Percentiles rank a stretch among this genome's conserved stretches.
Conservation (phyloP, 768 basidiomycete species). For the Fomitopsis serialis region DNA sequence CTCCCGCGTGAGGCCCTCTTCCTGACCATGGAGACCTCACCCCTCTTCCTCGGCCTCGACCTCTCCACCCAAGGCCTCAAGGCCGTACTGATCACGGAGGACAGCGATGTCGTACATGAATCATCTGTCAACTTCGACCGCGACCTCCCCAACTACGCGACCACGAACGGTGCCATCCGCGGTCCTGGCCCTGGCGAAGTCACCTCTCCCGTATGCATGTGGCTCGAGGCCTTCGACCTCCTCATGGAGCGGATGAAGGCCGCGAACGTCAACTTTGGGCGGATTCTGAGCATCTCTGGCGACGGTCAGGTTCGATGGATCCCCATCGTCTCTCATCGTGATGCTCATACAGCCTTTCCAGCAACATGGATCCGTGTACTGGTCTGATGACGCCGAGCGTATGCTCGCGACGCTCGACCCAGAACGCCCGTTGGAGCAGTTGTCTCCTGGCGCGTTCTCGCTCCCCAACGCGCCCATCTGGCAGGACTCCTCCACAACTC, state of each 20-base stretch:
- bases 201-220: conserved; percentile 76
- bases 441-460: conserved; percentile 63
- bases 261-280: conserved; percentile 51
- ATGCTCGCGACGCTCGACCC: conserved; percentile 52
- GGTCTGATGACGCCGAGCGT: conserved; percentile 52
- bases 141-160: conserved; percentile 68
- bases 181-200: conserved; percentile 70
- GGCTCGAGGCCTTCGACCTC: conserved; percentile 82
- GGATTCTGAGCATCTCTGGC: conserved; percentile 65
- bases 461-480: conserved; percentile 71
- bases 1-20: no score
- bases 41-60: conserved; percentile 75
- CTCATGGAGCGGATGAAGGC: conserved; percentile 57
- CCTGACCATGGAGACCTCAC: conserved; percentile 5
- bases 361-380: conserved; percentile 89
- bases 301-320: conserved; percentile 59
- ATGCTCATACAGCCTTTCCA: conserved; percentile 20
- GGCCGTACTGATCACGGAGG: conserved; percentile 59
- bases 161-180: conserved; percentile 57
- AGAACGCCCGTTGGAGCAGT: conserved; percentile 48
- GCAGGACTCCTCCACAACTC: conserved; percentile 85
- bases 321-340: background rate
- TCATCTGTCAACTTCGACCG: conserved; percentile 73
- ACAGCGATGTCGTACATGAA: conserved; percentile 58
- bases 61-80: conserved; percentile 85